Evolutionary conservation across 495 filamentous ascomycete genomes (phyloP).

Genomic region (Aspergillus avenaceus): DNA sequence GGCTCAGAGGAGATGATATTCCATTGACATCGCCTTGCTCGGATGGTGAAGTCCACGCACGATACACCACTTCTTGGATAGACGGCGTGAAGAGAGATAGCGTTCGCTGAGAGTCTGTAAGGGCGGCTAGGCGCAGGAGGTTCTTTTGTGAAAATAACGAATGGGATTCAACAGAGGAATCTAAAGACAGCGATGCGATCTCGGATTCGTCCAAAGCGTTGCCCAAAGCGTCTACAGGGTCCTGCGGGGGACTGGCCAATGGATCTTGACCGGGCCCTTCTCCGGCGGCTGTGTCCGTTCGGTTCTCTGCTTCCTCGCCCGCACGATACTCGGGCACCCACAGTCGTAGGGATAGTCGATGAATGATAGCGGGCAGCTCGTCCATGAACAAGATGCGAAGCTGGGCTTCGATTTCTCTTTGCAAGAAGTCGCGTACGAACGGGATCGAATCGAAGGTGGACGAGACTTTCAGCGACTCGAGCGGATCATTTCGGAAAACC

Average conservation of each 20-base stretch:
- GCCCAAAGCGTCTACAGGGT: conserved; percentile 72
- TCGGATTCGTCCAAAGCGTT: conserved; percentile 68
- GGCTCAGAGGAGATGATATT: conserved; percentile 51
- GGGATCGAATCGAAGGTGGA: conserved; percentile 98
- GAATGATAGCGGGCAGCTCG: conserved; percentile 92
- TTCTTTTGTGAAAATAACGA: conserved; percentile 90
- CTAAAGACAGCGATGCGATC: conserved; percentile 69
- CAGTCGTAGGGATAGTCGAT: conserved; percentile 81
- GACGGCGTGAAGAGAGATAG: conserved; percentile 81
- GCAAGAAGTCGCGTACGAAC: conserved; percentile 94
- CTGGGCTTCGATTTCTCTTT: conserved; percentile 95
- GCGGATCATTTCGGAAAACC: conserved; percentile 95
- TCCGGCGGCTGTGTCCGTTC: conserved; percentile 22
- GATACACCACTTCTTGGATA: conserved; percentile 78
- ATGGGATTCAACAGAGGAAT: conserved; percentile 70
- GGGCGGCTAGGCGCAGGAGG: conserved; percentile 66
- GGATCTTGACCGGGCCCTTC: conserved; percentile 64
- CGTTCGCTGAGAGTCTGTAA: conserved; percentile 80
- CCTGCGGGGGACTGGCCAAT: conserved; percentile 70
- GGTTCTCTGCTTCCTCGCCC: conserved; percentile 47
- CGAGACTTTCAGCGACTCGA: conserved; percentile 96
- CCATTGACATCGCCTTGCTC: conserved; percentile 62
- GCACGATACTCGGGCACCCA: conserved; percentile 85
- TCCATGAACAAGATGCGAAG: conserved; percentile 93
- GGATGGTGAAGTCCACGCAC: conserved; percentile 82